phyloP scores from a whole-genome alignment of 305 asterid genomes.

The Salvia sclarea region DNA sequence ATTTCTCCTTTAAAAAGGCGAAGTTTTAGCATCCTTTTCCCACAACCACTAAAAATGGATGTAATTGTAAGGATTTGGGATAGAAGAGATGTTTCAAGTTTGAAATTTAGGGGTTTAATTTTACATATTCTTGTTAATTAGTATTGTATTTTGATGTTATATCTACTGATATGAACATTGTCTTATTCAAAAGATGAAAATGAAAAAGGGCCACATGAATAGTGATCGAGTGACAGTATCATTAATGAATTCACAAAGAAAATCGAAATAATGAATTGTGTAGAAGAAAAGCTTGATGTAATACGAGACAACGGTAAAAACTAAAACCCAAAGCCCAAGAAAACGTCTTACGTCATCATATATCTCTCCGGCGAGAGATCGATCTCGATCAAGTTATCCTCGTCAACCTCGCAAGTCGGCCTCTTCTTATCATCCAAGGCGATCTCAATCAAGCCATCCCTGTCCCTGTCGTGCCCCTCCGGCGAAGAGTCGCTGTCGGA shows the following conservation, averaged over 20 bases:
- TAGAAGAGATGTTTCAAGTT: not conserved
- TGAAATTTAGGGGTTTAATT: not conserved
- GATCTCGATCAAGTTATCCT: conserved; percentile 81
- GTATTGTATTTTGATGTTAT: not conserved
- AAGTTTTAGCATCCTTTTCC: not conserved
- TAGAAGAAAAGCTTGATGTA: no score
- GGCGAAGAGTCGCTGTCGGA: conserved; percentile 74
- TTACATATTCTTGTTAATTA: no score
- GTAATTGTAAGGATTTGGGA: conserved; percentile 4
- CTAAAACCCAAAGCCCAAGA: conserved; percentile 43
- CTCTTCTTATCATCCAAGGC: conserved; percentile 50
- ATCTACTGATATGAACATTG: not conserved
- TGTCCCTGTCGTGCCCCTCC: conserved; percentile 60
- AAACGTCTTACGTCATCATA: conserved; percentile 39
- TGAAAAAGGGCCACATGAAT: not conserved
- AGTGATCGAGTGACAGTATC: not conserved
- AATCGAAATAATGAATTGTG: no score
- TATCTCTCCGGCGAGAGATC: conserved; percentile 57
- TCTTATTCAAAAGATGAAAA: not conserved
- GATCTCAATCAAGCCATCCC: conserved; percentile 77
- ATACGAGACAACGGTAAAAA: conserved; percentile 37
- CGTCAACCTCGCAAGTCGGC: conserved; percentile 45
- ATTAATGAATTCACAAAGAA: not conserved
- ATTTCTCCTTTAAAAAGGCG: conserved; percentile 16
- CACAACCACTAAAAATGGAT: not conserved